A percentile compares a stretch with the other conserved stretches of the same genome.
These are phyloP conservation scores for Theileria orientalis DNA, from an alignment of 169 alveolate species.

Conservation along the genomic window DNA sequence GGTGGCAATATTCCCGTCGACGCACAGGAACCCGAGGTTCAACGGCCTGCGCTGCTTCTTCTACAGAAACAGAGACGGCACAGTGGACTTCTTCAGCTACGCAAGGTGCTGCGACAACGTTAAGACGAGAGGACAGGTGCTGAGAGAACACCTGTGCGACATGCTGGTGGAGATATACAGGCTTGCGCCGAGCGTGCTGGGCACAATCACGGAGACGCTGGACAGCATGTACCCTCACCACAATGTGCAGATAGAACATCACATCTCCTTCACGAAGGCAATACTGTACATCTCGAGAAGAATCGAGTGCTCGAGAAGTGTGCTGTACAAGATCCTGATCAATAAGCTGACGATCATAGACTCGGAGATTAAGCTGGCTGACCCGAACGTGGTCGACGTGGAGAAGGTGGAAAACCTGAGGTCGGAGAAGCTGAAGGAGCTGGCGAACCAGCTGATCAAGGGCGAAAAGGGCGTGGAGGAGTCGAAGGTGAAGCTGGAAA, in stretches of 20 bases:
- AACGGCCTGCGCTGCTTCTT: conserved; percentile 54
- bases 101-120: conserved; percentile 59
- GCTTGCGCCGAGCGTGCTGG: conserved; percentile 36
- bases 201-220: conserved; percentile 32
- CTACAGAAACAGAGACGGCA: conserved; percentile 36
- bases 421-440: conserved; percentile 30
- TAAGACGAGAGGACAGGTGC: conserved; percentile 12
- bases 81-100: conserved; percentile 55
- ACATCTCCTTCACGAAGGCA: conserved; percentile 34
- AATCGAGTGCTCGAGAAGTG: conserved; percentile 5
- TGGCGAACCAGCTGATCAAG: conserved; percentile 13
- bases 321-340: conserved; percentile 37
- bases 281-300: conserved; percentile 19
- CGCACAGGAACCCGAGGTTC: conserved; percentile 46
- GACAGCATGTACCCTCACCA: conserved; percentile 50
- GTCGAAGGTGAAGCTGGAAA: conserved; percentile 26
- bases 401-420: conserved; percentile 25
- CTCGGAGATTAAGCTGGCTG: conserved; percentile 45
- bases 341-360: conserved; percentile 62
- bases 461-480: conserved; percentile 34
- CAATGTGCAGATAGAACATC: conserved; percentile 55
- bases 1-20: conserved; percentile 40
- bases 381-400: conserved; percentile 35
- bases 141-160: conserved; percentile 9
- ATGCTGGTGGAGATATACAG: conserved; percentile 47